Evolutionary conservation across 2,329 filamentous ascomycete species (phyloP).

Genomic region (Atkinsonella texensis): DNA sequence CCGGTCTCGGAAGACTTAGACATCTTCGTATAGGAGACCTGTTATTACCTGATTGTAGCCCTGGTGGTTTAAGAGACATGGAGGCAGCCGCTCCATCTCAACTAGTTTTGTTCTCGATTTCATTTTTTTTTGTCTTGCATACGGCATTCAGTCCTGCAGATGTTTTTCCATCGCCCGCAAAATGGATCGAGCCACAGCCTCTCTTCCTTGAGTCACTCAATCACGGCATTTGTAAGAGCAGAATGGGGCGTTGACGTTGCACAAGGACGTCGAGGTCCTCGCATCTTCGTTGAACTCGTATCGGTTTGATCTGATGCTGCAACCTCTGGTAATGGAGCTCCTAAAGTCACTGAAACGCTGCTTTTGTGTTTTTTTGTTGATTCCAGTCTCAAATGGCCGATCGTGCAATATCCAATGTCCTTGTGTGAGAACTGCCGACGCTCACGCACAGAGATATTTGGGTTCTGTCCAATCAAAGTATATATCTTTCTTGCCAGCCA

Average conservation of each 20-base stretch:
- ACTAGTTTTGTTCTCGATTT: background rate
- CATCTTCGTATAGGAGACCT: background rate
- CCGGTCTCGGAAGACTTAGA: background rate
- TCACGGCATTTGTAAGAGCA: conserved; percentile 46
- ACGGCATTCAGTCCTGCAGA: background rate
- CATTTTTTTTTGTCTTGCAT: background rate
- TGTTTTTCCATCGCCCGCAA: conserved; percentile 10
- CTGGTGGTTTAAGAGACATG: no score
- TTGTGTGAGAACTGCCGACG: conserved; percentile 26
- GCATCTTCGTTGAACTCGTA: conserved; percentile 34
- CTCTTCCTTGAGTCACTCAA: conserved; percentile 34
- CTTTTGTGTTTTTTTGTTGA: conserved; percentile 59
- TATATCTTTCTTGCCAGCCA: conserved; percentile 53
- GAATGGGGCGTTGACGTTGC: conserved; percentile 30
- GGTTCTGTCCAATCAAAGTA: conserved; percentile 51
- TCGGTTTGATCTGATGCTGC: conserved; percentile 50
- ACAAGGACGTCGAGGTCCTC: conserved; percentile 33
- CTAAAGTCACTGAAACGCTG: conserved; percentile 50
- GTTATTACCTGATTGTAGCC: no score
- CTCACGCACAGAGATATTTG: conserved; percentile 48
- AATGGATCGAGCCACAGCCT: conserved; percentile 32
- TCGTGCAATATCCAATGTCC: conserved; percentile 72
- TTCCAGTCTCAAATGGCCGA: conserved; percentile 55
- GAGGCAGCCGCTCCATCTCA: no score
- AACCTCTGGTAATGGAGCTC: conserved; percentile 22